Evolutionary conservation across 2,329 filamentous ascomycete genomes (phyloP).

Genomic region (Stachybotrys chlorohalonatus): DNA sequence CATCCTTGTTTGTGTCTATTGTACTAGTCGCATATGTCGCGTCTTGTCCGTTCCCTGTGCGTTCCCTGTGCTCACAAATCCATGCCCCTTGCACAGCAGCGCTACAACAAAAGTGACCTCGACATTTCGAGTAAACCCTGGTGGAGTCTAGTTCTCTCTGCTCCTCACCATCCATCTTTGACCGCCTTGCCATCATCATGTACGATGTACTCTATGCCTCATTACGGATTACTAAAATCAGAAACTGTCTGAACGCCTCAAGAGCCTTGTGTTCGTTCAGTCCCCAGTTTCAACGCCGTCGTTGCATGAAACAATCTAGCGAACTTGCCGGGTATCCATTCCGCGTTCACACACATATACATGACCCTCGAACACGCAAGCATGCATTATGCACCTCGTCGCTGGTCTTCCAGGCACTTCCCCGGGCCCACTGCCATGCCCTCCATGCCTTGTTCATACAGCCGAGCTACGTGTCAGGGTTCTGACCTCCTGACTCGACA

Average conservation of each 20-base stretch:
- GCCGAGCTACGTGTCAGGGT: neutral
- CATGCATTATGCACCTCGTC: neutral
- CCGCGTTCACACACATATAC: neutral
- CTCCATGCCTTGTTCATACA: no score
- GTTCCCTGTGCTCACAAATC: no score
- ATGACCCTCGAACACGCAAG: neutral
- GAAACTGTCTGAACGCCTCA: neutral
- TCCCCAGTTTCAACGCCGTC: neutral
- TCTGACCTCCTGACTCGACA: neutral
- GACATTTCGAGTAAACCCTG: neutral
- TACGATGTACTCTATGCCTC: no score
- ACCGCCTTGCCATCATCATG: neutral
- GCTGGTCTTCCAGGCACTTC: no score
- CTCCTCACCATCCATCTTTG: neutral
- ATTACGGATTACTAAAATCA: no score
- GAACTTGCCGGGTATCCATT: neutral
- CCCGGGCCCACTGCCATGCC: no score
- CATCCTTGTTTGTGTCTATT: no score
- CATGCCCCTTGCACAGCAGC: no score
- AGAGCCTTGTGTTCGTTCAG: neutral
- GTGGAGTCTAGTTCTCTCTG: neutral
- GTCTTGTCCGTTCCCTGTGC: no score
- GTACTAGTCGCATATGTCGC: no score
- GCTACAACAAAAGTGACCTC: no score
- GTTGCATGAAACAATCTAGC: neutral